phyloP scores from a whole-genome alignment of 768 basidiomycete species.

The Lactifluus hygrophoroides region DNA sequence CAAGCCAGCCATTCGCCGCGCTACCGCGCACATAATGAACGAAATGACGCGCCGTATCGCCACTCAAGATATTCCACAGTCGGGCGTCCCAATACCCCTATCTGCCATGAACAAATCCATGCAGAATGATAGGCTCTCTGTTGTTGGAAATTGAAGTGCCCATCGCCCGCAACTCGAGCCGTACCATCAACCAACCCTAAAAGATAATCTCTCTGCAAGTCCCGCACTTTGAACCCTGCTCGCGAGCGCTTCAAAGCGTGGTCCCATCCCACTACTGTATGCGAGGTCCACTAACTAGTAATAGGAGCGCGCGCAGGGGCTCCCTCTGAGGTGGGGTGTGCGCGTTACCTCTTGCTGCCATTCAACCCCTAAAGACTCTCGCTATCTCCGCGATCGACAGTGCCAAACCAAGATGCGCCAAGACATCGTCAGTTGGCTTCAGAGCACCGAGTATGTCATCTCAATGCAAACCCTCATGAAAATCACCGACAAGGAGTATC shows the following conservation, averaged over 20 bases:
- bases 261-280: constrained; percentile 54
- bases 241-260: constrained; percentile 60
- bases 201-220: constrained; percentile 61
- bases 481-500: constrained; percentile 82
- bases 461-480: constrained; percentile 58
- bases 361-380: constrained; percentile 61
- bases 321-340: constrained; percentile 60
- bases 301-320: constrained; percentile 64
- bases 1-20: no score
- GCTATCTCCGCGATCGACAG: constrained; percentile 66
- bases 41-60: not conserved
- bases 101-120: constrained; percentile 65
- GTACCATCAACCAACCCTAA: constrained; percentile 41
- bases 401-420: constrained; percentile 75
- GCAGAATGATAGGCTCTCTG: constrained; percentile 49
- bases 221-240: constrained; percentile 65
- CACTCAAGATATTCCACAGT: constrained; percentile 34
- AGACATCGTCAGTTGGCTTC: no score
- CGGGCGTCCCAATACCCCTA: constrained; percentile 55
- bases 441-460: no score
- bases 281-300: constrained; percentile 8
- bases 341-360: constrained; percentile 43
- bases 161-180: constrained; percentile 29
- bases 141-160: constrained; percentile 59
- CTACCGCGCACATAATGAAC: constrained; percentile 4